phyloP scores from a whole-genome alignment of 345 rosid genomes.

The Limnanthes douglasii region DNA sequence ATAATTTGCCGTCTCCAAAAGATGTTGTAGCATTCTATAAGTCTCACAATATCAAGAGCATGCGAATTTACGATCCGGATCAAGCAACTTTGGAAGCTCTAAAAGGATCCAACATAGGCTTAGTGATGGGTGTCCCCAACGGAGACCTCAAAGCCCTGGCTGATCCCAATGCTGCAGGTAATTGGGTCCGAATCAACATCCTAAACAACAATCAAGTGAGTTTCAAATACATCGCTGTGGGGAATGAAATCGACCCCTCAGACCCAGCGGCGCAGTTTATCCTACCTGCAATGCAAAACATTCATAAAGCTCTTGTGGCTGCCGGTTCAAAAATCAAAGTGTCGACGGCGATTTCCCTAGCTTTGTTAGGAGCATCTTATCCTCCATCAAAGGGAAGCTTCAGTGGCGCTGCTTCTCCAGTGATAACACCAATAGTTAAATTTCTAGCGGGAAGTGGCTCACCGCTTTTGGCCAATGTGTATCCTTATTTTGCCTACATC shows the following conservation, averaged over 20 bases:
- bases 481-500: slow-evolving; percentile 29
- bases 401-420: background rate
- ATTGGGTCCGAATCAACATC: slow-evolving; percentile 10
- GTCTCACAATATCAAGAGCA: slow-evolving; percentile 1
- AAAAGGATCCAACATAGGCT: slow-evolving; percentile 9
- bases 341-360: slow-evolving; percentile 10
- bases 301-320: slow-evolving; percentile 1
- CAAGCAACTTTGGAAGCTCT: slow-evolving; percentile 15
- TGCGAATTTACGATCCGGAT: slow-evolving; percentile 23
- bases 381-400: slow-evolving; percentile 22
- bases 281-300: slow-evolving; percentile 15
- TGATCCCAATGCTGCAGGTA: slow-evolving; percentile 6
- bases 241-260: slow-evolving; percentile 24
- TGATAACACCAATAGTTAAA: slow-evolving; percentile 9
- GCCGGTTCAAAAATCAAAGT: slow-evolving; percentile 3
- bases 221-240: slow-evolving; percentile 16
- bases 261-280: slow-evolving; percentile 5
- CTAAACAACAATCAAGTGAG: slow-evolving; percentile 9
- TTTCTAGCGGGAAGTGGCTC: slow-evolving; percentile 5
- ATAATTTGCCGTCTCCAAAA: slow-evolving; percentile 23
- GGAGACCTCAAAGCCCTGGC: slow-evolving; percentile 14
- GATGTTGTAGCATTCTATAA: slow-evolving; percentile 19
- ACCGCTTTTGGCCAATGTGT: slow-evolving; percentile 20
- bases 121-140: slow-evolving; percentile 16
- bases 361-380: slow-evolving; percentile 10